These are phyloP conservation scores for Rosa lucieae DNA, from an alignment of 306 rosid species.

Conservation along the genomic window DNA sequence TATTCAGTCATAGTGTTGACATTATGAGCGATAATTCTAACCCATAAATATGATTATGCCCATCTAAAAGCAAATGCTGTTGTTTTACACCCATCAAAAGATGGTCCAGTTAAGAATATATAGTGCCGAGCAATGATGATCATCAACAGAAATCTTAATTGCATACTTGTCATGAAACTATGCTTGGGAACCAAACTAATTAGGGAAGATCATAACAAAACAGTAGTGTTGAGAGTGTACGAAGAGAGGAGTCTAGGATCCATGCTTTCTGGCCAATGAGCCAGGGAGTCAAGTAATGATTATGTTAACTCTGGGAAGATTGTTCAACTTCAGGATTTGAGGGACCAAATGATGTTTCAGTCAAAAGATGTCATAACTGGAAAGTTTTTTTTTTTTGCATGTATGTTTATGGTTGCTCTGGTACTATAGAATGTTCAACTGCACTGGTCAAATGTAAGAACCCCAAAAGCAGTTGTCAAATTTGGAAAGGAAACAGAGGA, in stretches of 20 bases:
- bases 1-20: constrained; percentile 21
- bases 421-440: background rate
- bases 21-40: background rate
- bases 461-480: background rate
- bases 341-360: background rate
- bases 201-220: background rate
- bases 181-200: background rate
- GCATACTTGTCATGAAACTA: background rate
- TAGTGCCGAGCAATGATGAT: background rate
- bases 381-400: background rate
- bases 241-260: background rate
- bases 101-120: background rate
- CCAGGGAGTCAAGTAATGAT: background rate
- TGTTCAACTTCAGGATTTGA: background rate
- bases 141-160: background rate
- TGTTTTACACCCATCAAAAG: background rate
- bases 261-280: background rate
- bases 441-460: background rate
- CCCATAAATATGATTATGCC: background rate
- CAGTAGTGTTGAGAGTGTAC: background rate
- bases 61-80: background rate
- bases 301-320: background rate
- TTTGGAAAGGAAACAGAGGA: background rate
- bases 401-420: background rate
- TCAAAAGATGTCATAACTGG: background rate